Conservation (phyloP, 345 rosid species). For the Durio zibethinus region DNA sequence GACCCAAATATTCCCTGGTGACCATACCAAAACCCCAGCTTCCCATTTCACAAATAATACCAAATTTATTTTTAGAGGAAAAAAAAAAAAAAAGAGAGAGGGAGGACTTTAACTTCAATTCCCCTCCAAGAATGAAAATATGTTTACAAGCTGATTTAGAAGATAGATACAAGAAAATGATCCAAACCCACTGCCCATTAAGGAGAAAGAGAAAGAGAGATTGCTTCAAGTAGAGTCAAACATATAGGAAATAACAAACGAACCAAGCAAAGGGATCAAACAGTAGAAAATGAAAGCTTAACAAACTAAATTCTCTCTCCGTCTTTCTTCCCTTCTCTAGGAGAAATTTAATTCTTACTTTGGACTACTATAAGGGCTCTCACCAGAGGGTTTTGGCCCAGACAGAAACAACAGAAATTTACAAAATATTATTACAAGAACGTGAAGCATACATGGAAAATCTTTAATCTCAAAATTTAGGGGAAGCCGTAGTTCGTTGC, state of each 20-base stretch:
- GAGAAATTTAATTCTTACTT: conserved; percentile 4
- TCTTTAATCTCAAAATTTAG: not conserved
- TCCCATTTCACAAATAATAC: conserved; percentile 11
- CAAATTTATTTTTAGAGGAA: not conserved
- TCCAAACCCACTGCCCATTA: conserved; percentile 33
- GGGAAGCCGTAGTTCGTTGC: conserved; percentile 2
- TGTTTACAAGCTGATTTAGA: conserved; percentile 14
- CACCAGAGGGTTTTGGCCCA: conserved; percentile 11
- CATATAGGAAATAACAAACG: conserved; percentile 30
- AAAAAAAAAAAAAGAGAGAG: not conserved
- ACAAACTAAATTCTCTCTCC: conserved; percentile 30
- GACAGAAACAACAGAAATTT: not conserved
- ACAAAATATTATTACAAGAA: not conserved
- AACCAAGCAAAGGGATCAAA: conserved; percentile 31
- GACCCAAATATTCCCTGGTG: conserved; percentile 29
- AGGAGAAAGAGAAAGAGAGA: conserved; percentile 10
- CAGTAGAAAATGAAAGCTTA: conserved; percentile 77
- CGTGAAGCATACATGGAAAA: not conserved
- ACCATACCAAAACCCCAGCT: conserved; percentile 39
- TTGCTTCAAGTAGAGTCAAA: conserved; percentile 84
- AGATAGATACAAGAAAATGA: conserved; percentile 24
- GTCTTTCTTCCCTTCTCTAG: not conserved
- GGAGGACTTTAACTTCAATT: conserved; percentile 23
- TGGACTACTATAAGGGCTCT: not conserved
- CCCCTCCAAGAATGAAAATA: conserved; percentile 3